Conservation (phyloP, 495 filamentous ascomycete species). For the Aspergillus ellipticus region DNA sequence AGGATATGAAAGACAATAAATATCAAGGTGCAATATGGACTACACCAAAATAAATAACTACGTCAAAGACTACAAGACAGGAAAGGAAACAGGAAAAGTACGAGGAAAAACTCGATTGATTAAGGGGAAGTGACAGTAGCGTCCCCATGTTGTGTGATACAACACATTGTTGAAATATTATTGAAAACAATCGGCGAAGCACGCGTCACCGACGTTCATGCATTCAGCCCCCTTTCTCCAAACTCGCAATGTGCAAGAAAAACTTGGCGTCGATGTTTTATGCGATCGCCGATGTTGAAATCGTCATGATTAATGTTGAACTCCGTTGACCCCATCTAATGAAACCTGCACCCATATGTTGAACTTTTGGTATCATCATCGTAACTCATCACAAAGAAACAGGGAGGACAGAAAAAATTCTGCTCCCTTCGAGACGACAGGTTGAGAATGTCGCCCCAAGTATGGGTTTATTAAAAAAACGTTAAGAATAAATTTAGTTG, state of each 20-base stretch:
- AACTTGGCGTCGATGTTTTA: conserved; percentile 28
- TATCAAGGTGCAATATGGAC: too few relatives aligned
- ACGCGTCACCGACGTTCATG: conserved; percentile 12
- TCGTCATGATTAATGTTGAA: conserved; percentile 55
- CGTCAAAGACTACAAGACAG: too few relatives aligned
- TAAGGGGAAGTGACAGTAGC: conserved; percentile 7
- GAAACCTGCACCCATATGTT: conserved; percentile 46
- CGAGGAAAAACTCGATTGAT: conserved; percentile 4
- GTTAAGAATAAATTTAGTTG: conserved; percentile 41
- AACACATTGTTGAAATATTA: conserved; percentile 31
- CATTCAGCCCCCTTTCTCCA: conserved; percentile 11
- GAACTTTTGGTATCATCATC: conserved; percentile 53
- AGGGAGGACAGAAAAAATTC: conserved; percentile 18
- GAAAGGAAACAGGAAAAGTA: neutral
- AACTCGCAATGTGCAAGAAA: conserved; percentile 7
- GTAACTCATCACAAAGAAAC: conserved; percentile 41
- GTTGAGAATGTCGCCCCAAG: conserved; percentile 42
- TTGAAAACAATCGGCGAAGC: conserved; percentile 17
- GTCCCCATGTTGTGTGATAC: conserved; percentile 16
- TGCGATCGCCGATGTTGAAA: conserved; percentile 57
- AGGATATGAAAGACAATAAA: too few relatives aligned
- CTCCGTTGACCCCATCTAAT: conserved; percentile 45
- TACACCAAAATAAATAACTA: too few relatives aligned
- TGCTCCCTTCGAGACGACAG: conserved; percentile 36
- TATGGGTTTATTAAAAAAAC: conserved; percentile 18